Conservation (phyloP, 495 filamentous ascomycete species). For the Hypoxylon rickii region DNA sequence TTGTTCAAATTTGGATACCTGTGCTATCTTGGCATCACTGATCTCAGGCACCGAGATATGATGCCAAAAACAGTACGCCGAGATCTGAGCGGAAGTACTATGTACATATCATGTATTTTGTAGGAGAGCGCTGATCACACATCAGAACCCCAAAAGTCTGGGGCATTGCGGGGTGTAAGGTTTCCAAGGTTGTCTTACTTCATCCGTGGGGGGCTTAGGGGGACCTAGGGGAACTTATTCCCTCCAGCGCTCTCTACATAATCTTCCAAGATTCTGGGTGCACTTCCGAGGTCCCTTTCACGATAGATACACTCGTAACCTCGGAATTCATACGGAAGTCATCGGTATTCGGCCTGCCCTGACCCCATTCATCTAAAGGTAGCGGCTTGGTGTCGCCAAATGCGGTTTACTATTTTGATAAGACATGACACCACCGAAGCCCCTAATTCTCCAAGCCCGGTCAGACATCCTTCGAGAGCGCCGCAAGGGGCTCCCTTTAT, state of each 20-base stretch:
- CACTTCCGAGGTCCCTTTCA: too few relatives aligned
- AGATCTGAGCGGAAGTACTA: too few relatives aligned
- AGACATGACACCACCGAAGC: not conserved
- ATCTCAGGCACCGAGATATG: conserved; percentile 18
- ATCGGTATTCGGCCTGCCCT: too few relatives aligned
- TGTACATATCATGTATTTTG: too few relatives aligned
- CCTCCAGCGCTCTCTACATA: too few relatives aligned
- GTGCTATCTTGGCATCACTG: not conserved
- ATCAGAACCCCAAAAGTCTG: conserved; percentile 25
- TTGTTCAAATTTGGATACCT: not conserved
- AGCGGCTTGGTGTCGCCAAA: not conserved
- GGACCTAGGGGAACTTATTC: too few relatives aligned
- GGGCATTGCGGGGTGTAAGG: conserved; percentile 26
- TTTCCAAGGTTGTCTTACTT: conserved; percentile 9
- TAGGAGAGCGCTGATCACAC: conserved; percentile 24
- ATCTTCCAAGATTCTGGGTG: too few relatives aligned
- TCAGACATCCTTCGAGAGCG: conserved; percentile 14
- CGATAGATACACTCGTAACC: too few relatives aligned
- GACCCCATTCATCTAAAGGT: too few relatives aligned
- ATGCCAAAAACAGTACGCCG: too few relatives aligned
- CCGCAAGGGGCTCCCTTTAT: conserved; percentile 7
- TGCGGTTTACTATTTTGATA: conserved; percentile 10
- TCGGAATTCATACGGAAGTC: too few relatives aligned
- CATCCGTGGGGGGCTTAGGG: not conserved
- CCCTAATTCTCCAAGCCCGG: too few relatives aligned